These are phyloP conservation scores for Wickerhamomyces sp. DNA, from an alignment of 1,139 yeast species.

Conservation along the genomic window DNA sequence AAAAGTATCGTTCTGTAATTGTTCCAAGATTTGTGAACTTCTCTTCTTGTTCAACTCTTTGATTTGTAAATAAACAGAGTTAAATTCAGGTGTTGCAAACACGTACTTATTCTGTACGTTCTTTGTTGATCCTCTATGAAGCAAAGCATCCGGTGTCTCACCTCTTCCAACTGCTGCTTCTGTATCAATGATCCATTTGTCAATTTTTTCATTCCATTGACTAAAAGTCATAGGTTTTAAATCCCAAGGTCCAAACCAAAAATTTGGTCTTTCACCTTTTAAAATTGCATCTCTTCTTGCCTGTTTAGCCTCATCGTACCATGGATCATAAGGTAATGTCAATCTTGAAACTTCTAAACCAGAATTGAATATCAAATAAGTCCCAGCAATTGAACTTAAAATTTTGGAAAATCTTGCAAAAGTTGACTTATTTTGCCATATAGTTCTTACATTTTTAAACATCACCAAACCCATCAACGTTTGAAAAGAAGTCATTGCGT, in stretches of 20 bases:
- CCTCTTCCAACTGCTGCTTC: conserved; percentile 4
- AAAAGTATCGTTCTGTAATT: conserved; percentile 12
- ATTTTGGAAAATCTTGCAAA: conserved; percentile 11
- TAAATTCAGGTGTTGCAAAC: conserved; percentile 16
- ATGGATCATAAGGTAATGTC: conserved; percentile 52
- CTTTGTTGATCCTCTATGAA: neutral
- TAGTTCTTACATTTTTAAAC: conserved; percentile 17
- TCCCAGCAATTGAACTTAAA: conserved; percentile 14
- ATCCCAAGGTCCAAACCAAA: conserved; percentile 59
- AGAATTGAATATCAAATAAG: conserved; percentile 23
- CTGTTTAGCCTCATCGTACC: conserved; percentile 53
- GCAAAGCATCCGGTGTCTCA: neutral
- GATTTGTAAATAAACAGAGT: conserved; percentile 13
- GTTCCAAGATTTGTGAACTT: conserved; percentile 16
- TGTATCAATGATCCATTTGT: conserved; percentile 22
- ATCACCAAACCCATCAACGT: conserved; percentile 36
- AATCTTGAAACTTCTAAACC: conserved; percentile 49
- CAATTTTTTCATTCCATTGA: conserved; percentile 41
- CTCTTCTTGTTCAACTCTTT: conserved; percentile 13
- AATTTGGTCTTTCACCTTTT: conserved; percentile 39
- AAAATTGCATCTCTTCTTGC: conserved; percentile 41
- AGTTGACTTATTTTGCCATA: conserved; percentile 13
- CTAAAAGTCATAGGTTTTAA: conserved; percentile 46
- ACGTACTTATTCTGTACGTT: conserved; percentile 5
- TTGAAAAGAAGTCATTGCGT: conserved; percentile 43